These are phyloP conservation scores for Jamesozyma rosinii DNA, from an alignment of 805 yeast species.

Conservation along the genomic window DNA sequence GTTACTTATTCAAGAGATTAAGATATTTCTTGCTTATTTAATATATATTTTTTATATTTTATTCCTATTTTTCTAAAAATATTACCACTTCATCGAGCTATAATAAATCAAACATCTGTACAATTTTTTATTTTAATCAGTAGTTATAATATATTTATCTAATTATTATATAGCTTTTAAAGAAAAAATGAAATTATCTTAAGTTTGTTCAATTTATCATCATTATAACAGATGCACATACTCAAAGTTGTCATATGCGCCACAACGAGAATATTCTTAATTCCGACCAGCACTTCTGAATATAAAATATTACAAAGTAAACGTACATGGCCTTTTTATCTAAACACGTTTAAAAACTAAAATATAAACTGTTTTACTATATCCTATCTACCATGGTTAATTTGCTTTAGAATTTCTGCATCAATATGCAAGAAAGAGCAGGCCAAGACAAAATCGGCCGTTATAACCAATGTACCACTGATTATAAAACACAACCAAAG, in stretches of 20 bases:
- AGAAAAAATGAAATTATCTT: slow-evolving; percentile 4
- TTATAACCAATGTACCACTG: slow-evolving; percentile 39
- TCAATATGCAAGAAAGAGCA: slow-evolving; percentile 30
- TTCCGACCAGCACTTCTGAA: no score
- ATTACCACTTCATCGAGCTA: slow-evolving; percentile 12
- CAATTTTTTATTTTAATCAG: slow-evolving; percentile 14
- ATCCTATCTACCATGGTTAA: slow-evolving; percentile 5
- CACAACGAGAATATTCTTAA: no score
- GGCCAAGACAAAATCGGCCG: slow-evolving; percentile 30
- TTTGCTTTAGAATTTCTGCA: slow-evolving; percentile 19
- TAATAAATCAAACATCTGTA: slow-evolving; percentile 10
- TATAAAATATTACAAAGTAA: no score
- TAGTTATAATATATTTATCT: slow-evolving; percentile 4
- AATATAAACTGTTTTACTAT: no score
- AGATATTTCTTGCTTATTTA: slow-evolving; percentile 20
- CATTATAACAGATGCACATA: background rate
- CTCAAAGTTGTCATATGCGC: no score
- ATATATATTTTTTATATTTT: slow-evolving; percentile 1
- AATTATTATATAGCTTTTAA: slow-evolving; percentile 5
- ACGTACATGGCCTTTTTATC: no score
- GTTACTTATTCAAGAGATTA: slow-evolving; percentile 37
- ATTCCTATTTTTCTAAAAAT: slow-evolving; percentile 10
- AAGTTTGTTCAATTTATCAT: slow-evolving; percentile 1
- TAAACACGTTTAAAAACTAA: no score
- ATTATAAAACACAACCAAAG: slow-evolving; percentile 46